Conservation (phyloP, 495 filamentous ascomycete genomes). For the Arthonia radiata region DNA sequence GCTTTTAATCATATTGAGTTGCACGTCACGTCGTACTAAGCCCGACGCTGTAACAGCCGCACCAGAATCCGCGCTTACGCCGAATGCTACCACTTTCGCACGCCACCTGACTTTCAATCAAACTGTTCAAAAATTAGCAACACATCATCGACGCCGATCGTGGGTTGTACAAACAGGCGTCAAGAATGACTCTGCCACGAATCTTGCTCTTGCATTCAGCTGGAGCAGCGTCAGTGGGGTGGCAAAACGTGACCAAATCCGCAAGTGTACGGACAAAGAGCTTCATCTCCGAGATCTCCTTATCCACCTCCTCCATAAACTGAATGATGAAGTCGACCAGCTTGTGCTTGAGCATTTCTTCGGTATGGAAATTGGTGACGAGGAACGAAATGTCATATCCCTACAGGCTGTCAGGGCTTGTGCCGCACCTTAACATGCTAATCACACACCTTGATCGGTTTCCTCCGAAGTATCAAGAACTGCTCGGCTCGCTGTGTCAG, state of each 20-base stretch:
- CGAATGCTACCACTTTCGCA: no score
- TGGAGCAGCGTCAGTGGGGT: conserved; percentile 18
- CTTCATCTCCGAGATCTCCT: conserved; percentile 99
- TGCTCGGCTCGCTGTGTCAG: conserved; percentile 87
- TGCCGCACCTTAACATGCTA: background rate
- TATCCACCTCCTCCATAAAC: conserved; percentile 98
- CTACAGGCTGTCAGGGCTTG: conserved; percentile 17
- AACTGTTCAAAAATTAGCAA: no score
- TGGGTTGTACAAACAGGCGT: conserved; percentile 81
- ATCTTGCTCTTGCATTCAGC: conserved; percentile 92
- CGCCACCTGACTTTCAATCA: no score
- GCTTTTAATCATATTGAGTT: no score
- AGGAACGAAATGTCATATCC: conserved; percentile 98
- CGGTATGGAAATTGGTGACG: conserved; percentile 94
- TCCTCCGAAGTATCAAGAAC: conserved; percentile 88
- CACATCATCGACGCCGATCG: no score
- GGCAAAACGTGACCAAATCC: background rate
- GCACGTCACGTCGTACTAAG: no score
- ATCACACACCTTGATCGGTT: conserved; percentile 62
- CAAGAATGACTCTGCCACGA: conserved; percentile 93
- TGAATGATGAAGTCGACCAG: conserved; percentile 96
- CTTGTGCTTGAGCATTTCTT: conserved; percentile 95
- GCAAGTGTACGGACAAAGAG: conserved; percentile 50
- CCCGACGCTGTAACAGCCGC: no score
- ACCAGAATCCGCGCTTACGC: no score